Base-by-base conservation (phyloP, 2,329 filamentous ascomycete species). In the Ascocoryne sarcoides region DNA sequence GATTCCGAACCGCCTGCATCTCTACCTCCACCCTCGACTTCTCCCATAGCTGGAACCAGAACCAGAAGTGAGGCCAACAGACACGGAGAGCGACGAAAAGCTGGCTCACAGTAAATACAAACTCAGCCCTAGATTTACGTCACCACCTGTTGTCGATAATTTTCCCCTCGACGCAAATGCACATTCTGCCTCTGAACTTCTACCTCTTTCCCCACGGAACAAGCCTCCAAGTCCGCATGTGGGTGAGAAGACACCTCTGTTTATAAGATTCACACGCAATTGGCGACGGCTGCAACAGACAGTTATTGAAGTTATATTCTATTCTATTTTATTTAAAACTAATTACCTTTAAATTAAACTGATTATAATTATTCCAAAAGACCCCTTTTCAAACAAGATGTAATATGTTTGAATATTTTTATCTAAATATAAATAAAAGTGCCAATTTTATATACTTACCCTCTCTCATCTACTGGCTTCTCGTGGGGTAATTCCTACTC, bases 231-330 rank as follows among this genome's bases (percentile, higher is more conserved):
- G 55, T 10, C 46, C 57, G 26, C 58, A 65, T 41, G 52, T 62
- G 3, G 60, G 64, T 54, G 60, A 59, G 38, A 55, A 62, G 7
- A 68, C 74, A 4, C 71, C 73, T 1, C 62, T 78, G 10, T 60
- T 76, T 33, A 73, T 77, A 43, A 70, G 72, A 14, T 79, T 77
- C 59, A 75, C 73, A 1, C 64, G 72, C 21, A 67, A 68, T 41
- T 75, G 67, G 66, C 65, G 66, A 2, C 60, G 76, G 41, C 62
- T 78, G 2, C 63, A 73, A 12, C 74, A 78, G 55, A 61, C 66
- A 4, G 67, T 77, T n/a, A n/a, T n/a, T n/a, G n/a, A n/a, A n/a
- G n/a, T n/a, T n/a, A n/a, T n/a, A n/a, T n/a, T n/a, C n/a, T n/a
- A n/a, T n/a, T n/a, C n/a, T n/a, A n/a, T n/a, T n/a, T n/a, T n/a